Conservation (phyloP, 257 asterid species). For the Solanum phureja region DNA sequence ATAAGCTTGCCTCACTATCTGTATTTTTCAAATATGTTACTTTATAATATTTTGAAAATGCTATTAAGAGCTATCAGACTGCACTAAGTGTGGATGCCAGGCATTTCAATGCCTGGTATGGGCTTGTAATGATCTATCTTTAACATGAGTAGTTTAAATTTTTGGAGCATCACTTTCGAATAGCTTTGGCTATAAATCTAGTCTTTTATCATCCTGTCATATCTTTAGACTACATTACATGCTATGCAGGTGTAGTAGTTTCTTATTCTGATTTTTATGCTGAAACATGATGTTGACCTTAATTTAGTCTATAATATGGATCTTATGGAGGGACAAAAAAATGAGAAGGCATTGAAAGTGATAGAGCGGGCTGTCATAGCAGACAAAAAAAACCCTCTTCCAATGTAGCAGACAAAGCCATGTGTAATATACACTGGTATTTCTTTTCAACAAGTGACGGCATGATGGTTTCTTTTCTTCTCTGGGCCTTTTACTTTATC, state of each 20-base stretch:
- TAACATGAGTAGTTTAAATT: slow-evolving; percentile 78
- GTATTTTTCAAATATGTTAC: slow-evolving; percentile 58
- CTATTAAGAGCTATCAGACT: slow-evolving; percentile 70
- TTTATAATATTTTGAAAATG: slow-evolving; percentile 82
- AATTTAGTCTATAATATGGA: background rate
- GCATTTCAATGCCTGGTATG: slow-evolving; percentile 97
- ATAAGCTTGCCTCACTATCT: background rate
- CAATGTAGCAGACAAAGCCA: slow-evolving; percentile 80
- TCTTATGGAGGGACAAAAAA: slow-evolving; percentile 34
- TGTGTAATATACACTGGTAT: slow-evolving; percentile 16
- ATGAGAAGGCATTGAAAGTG: slow-evolving; percentile 71
- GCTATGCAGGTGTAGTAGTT: slow-evolving; percentile 50
- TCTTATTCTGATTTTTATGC: background rate
- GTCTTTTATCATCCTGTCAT: slow-evolving; percentile 90
- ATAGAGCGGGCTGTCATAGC: slow-evolving; percentile 84
- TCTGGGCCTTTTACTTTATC: background rate
- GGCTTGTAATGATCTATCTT: slow-evolving; percentile 91
- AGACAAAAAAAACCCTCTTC: slow-evolving; percentile 94
- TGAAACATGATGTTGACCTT: background rate
- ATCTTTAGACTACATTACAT: slow-evolving; percentile 82
- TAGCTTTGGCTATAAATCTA: slow-evolving; percentile 76
- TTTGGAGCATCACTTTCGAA: slow-evolving; percentile 87
- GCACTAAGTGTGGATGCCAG: slow-evolving; percentile 76
- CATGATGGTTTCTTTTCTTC: background rate
- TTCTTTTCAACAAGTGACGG: background rate